Percentiles rank a stretch among this genome's conserved stretches.
Evolutionary conservation across 768 basidiomycete species (phyloP).

Genomic region (Gymnopilus dilepis): DNA sequence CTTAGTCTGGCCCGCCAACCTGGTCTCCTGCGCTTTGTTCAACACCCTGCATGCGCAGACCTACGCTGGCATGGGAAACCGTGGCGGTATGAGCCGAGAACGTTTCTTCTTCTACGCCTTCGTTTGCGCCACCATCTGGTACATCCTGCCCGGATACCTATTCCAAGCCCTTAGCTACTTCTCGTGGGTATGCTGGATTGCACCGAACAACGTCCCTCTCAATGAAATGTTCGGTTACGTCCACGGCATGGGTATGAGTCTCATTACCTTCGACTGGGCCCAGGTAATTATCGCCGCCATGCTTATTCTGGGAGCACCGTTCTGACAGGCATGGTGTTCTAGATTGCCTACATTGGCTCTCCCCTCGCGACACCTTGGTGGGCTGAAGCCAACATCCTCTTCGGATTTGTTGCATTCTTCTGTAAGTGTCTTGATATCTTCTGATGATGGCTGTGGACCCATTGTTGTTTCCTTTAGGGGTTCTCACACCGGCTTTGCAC

Average conservation of each 20-base stretch:
- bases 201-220: constrained; percentile 66
- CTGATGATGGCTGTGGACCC: neutral
- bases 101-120: constrained; percentile 78
- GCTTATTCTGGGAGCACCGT: too few species aligned
- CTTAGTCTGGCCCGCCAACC: constrained; percentile 77
- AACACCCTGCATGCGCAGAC: constrained; percentile 81
- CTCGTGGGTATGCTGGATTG: constrained; percentile 68
- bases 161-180: constrained; percentile 70
- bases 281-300: constrained; percentile 35
- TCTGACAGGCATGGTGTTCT: neutral
- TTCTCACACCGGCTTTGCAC: constrained; percentile 66
- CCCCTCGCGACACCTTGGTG: constrained; percentile 86
- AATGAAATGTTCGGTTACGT: constrained; percentile 79
- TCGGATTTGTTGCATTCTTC: constrained; percentile 71
- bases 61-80: constrained; percentile 68
- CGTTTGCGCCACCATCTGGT: constrained; percentile 62
- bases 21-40: constrained; percentile 77
- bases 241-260: constrained; percentile 68
- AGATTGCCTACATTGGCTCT: constrained; percentile 67
- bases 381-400: constrained; percentile 74
- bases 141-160: constrained; percentile 74
- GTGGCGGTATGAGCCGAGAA: constrained; percentile 74
- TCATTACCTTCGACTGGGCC: constrained; percentile 84
- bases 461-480: constrained; percentile 26
- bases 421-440: constrained; percentile 35